phyloP scores from a whole-genome alignment of 2,329 filamentous ascomycete genomes.

The Bipolaris oryzae region DNA sequence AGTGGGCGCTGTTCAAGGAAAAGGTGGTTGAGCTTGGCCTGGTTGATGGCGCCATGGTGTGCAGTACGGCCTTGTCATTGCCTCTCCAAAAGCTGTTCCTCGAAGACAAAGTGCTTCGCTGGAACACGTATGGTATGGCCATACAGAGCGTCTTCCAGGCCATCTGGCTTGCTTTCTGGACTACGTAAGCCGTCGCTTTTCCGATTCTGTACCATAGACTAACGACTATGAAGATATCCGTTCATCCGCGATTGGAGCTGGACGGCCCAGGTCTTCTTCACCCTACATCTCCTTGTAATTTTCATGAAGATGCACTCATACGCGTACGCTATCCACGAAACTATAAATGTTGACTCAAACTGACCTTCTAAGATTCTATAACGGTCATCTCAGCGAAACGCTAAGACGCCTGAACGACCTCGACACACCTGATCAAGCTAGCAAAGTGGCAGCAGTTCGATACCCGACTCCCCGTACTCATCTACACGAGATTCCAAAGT shows the following conservation, averaged over 20 bases:
- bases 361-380: slow-evolving; percentile 73
- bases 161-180: slow-evolving; percentile 81
- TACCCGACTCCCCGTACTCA: slow-evolving; percentile 65
- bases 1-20: slow-evolving; percentile 85
- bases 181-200: slow-evolving; percentile 57
- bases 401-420: slow-evolving; percentile 79
- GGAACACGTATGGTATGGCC: slow-evolving; percentile 77
- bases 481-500: slow-evolving; percentile 59
- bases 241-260: slow-evolving; percentile 91
- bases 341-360: not conserved
- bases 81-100: slow-evolving; percentile 75
- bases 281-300: slow-evolving; percentile 85
- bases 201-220: slow-evolving; percentile 3
- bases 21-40: slow-evolving; percentile 87
- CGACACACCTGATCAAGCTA: slow-evolving; percentile 74
- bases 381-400: slow-evolving; percentile 89
- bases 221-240: slow-evolving; percentile 62
- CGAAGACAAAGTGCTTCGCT: slow-evolving; percentile 65
- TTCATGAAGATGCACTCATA: slow-evolving; percentile 99
- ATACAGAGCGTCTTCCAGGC: slow-evolving; percentile 84
- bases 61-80: slow-evolving; percentile 71
- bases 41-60: slow-evolving; percentile 85
- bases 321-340: slow-evolving; percentile 52
- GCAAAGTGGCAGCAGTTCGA: slow-evolving; percentile 72
- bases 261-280: slow-evolving; percentile 95